Base-by-base conservation (phyloP, 805 yeast species). In the Spathaspora gorwiae region DNA sequence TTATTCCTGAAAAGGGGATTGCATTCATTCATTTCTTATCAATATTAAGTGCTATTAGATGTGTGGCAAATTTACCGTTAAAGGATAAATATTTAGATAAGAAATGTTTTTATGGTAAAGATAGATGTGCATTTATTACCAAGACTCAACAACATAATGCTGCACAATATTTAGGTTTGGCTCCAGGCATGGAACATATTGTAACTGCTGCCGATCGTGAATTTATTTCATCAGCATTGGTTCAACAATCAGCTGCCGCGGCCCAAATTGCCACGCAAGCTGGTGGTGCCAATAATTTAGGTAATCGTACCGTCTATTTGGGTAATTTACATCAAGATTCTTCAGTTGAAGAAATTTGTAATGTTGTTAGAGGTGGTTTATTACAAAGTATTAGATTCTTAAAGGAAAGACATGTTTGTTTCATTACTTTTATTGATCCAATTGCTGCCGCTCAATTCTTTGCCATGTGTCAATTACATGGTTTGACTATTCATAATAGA, bases 131-230 rank as follows among this genome's bases (percentile, higher is more conserved):
- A 2, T 89, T 89, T 57, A 87, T 92, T 38, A 89, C 97, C 26
- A 89, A 88, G 63, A 87, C 97, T 13, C 97, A 94, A 66, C 96
- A 90, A 66, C 97, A 90, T 61, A 90, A 92, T 61, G 98, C 97
- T 14, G 96, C 97, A 3, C 96, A 90, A 62, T 92, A 89, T 61
- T 69, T 92, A 45, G 97, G 97, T 1, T 73, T 90, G 49, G 88
- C 94, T 37, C 95, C 96, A 14, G 94, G 95, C 27, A 79, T 84
- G 76, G 95, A 87, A 57, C 87, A 85, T 57, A 70, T 86, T 46
- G 80, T 85, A 26, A 84, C 88, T 47, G 82, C 81, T 45, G 84
- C 87, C 7, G 83, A 79, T 55, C 65, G 81, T 40, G 84, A 79
- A 55, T 69, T 77, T 50, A 79, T 79, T 52, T 83, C 90, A 0